Evolutionary conservation across 768 basidiomycete genomes (phyloP).

Genomic region (Lentinula raphanica): DNA sequence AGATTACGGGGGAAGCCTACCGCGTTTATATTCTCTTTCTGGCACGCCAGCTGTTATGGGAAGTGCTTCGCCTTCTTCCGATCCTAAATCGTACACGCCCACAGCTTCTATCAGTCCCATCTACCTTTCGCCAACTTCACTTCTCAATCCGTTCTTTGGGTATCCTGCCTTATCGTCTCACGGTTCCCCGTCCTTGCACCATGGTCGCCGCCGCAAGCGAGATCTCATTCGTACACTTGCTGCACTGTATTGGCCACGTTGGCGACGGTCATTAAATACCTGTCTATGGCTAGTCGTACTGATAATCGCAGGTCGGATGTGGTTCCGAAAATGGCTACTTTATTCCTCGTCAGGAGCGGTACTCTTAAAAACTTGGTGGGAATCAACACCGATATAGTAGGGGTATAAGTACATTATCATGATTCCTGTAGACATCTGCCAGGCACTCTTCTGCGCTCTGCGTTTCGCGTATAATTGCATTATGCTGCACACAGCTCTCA

Average conservation of each 20-base stretch:
- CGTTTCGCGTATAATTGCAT: no score
- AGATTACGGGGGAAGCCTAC: slow-evolving; percentile 69
- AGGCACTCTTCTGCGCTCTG: not conserved
- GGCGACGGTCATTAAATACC: slow-evolving; percentile 40
- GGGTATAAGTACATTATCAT: no score
- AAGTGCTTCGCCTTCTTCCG: not conserved
- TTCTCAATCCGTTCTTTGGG: slow-evolving; percentile 70
- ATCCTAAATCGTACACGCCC: not conserved
- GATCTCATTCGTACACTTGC: slow-evolving; percentile 61
- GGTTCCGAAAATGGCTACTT: slow-evolving; percentile 17
- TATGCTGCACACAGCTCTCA: not conserved
- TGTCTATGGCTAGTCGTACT: slow-evolving; percentile 27
- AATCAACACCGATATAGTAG: no score
- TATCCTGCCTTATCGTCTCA: slow-evolving; percentile 47
- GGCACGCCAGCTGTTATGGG: slow-evolving; percentile 41
- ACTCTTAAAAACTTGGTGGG: not conserved
- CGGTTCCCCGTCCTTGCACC: slow-evolving; percentile 40
- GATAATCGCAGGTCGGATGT: slow-evolving; percentile 22
- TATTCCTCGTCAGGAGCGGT: not conserved
- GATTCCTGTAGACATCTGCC: not conserved
- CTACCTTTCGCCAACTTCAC: slow-evolving; percentile 50
- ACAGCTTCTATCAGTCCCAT: slow-evolving; percentile 17
- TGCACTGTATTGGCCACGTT: slow-evolving; percentile 61
- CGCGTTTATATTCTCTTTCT: slow-evolving; percentile 38
- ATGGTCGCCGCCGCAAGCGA: slow-evolving; percentile 64